These are phyloP conservation scores for Mortierella alpina DNA, from an alignment of 192 early-diverging fungal genomes.

Conservation along the genomic window DNA sequence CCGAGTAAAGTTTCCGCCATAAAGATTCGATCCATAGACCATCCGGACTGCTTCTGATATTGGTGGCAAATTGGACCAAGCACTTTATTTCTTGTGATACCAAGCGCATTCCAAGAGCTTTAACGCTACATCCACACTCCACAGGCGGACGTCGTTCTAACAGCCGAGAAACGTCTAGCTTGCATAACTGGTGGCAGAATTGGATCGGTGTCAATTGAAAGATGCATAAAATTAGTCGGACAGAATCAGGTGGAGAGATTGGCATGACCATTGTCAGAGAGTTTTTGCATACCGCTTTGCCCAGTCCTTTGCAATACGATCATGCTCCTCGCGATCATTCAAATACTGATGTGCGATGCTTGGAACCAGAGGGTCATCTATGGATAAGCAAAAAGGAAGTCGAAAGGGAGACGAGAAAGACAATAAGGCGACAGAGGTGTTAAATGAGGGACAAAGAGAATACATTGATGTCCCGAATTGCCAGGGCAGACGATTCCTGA, in stretches of 20 bases:
- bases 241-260: no score
- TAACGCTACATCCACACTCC: no score
- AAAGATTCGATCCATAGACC: neutral
- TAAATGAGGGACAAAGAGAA: neutral
- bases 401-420: neutral
- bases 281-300: conserved; percentile 78
- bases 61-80: neutral
- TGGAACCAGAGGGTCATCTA: conserved; percentile 92
- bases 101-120: neutral
- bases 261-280: no score
- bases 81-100: neutral
- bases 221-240: no score
- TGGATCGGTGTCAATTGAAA: no score
- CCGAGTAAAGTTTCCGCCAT: conserved; percentile 43
- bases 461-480: neutral
- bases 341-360: conserved; percentile 92
- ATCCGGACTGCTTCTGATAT: neutral
- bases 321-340: conserved; percentile 86
- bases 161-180: neutral
- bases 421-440: neutral
- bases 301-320: conserved; percentile 91
- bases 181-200: neutral
- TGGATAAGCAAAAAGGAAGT: neutral
- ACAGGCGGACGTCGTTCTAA: no score
- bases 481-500: neutral